A percentile compares a stretch with the other conserved stretches of the same genome.
These are phyloP conservation scores for Physcomitrium patens DNA, from an alignment of 225 moss, liverwort and hornwort genomes.

Conservation along the genomic window DNA sequence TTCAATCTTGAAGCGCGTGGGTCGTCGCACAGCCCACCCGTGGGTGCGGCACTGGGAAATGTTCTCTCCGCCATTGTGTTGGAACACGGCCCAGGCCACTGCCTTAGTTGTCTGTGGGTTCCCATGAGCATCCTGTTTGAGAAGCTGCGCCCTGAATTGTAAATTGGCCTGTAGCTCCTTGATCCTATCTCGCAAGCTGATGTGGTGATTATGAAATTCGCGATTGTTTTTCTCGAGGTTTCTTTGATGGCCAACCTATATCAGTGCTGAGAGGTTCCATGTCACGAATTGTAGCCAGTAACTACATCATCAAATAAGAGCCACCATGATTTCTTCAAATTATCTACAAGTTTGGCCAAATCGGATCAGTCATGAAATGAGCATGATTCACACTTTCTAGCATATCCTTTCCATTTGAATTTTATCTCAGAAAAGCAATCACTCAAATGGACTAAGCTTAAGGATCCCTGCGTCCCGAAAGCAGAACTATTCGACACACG, in stretches of 20 bases:
- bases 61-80: constrained; percentile 47
- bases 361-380: no score
- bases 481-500: no score
- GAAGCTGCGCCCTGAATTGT: constrained; percentile 27
- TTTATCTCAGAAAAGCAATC: no score
- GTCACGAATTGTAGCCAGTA: constrained; percentile 5
- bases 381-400: no score
- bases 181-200: constrained; percentile 27
- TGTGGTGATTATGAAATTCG: constrained; percentile 41
- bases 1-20: constrained; percentile 60
- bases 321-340: no score
- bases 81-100: constrained; percentile 62
- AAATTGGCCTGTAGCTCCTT: constrained; percentile 38
- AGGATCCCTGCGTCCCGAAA: no score
- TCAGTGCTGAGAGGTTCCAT: constrained; percentile 37
- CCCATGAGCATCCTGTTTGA: constrained; percentile 10
- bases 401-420: no score
- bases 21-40: constrained; percentile 26
- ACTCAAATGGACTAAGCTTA: no score
- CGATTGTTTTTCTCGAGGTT: constrained; percentile 26
- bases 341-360: no score
- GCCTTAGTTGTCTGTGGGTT: constrained; percentile 47
- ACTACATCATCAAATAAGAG: constrained; percentile 14
- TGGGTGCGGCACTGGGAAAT: constrained; percentile 25
- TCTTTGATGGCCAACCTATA: constrained; percentile 39